Evolutionary conservation across 768 basidiomycete genomes (phyloP), one percentile per base, ranked within the genome.

Genomic region (Suillus americanus): DNA sequence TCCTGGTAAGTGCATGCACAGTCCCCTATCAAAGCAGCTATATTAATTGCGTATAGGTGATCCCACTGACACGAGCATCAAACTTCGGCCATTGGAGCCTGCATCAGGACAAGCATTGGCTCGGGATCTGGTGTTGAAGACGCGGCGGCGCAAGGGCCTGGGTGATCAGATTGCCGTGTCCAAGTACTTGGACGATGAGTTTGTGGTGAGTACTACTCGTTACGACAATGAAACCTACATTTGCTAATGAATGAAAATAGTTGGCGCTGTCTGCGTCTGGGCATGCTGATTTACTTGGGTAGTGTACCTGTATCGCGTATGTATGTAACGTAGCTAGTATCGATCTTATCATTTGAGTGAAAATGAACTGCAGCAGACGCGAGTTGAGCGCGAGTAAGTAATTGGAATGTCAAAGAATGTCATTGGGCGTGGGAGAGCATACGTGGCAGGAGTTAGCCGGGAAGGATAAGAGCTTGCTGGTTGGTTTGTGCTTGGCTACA

Each of bases 131-230:
- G 95, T 98, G 53, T 82, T 99, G 62, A 99, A 99, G 81, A 98
- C 97, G 23, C 88, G 97, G 64, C 84, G 97, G 79, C 83, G 97
- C 73, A 99, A 99, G 75, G 97, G 97, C 25, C 85, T 99, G 35
- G 95, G 95, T 30, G 97, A 99, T 77, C 93, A 95, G 79, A 97
- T 99, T 67, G 94, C 95, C 9, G 96, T 97, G 66, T 95, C 95
- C 38, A 98, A 97, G 78, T 98, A 97, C 79, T 77, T 98, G 74
- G 96, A 98, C 76, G 95, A 97, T 73, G 96, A 98, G 82, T 96
- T 96, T 83, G 89, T 94, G 81, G 89, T 92, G 75, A 73, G 90
- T 85, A 20, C 18, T 45, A 37, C 62, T 37, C 16, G 30, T 48
- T 48, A n/a, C 25, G 28, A 2, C 46, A 25, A 54, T 25, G 61